phyloP scores from a whole-genome alignment of 1,284 basidiomycete genomes.

The Ganoderma sp. region DNA sequence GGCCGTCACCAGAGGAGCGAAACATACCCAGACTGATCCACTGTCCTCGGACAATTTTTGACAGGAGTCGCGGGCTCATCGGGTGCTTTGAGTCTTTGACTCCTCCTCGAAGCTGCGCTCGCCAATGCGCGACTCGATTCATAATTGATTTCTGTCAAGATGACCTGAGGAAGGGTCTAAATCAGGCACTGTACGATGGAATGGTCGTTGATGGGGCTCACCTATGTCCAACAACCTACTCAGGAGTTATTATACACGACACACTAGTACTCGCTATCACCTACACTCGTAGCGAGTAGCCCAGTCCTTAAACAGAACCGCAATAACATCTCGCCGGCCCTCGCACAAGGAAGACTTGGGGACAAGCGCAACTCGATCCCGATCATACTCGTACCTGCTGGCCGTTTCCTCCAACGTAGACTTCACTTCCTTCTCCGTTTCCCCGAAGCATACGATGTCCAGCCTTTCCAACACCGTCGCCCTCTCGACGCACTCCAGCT shows the following conservation, averaged over 20 bases:
- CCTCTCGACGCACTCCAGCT: constrained; percentile 39
- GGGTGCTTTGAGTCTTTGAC: neutral
- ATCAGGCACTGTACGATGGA: neutral
- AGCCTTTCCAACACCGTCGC: constrained; percentile 38
- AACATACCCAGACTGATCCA: neutral
- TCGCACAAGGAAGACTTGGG: constrained; percentile 10
- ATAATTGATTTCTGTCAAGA: neutral
- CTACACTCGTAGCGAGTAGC: too few relatives aligned
- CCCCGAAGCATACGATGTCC: constrained; percentile 38
- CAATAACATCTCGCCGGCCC: neutral
- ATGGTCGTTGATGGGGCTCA: neutral
- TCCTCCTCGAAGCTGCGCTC: neutral
- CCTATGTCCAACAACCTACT: neutral
- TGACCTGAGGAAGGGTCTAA: neutral
- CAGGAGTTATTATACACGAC: neutral
- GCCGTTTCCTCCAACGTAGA: constrained; percentile 17
- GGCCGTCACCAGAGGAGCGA: neutral
- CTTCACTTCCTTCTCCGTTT: constrained; percentile 18
- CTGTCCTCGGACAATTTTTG: neutral
- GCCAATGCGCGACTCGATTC: neutral
- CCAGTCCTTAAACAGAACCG: neutral
- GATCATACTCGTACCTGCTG: constrained; percentile 20
- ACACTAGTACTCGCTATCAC: neutral
- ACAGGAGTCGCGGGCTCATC: neutral
- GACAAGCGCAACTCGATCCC: constrained; percentile 24